Percentiles rank a stretch among this genome's conserved stretches.
phyloP scores from a whole-genome alignment of 1,139 yeast species.

The Hyphopichia fennica region DNA sequence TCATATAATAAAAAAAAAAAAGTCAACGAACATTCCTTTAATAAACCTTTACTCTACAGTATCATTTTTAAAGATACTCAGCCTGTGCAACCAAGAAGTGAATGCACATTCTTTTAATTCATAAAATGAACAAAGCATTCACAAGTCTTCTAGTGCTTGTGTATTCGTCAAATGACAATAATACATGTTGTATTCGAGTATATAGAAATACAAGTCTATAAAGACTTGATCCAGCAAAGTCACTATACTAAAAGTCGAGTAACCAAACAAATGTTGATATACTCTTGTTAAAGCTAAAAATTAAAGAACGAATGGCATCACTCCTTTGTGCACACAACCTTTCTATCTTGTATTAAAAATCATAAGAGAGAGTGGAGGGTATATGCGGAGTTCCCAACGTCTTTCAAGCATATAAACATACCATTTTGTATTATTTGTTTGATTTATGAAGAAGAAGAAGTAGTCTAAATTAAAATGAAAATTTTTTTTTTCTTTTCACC shows the following conservation, averaged over 20 bases:
- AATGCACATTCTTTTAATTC: conserved; percentile 24
- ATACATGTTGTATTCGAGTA: too few relatives aligned
- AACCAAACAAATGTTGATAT: background rate
- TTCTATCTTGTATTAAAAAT: conserved; percentile 8
- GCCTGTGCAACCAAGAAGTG: conserved; percentile 48
- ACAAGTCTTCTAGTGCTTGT: conserved; percentile 4
- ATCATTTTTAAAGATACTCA: conserved; percentile 37
- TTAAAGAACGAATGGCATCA: conserved; percentile 25
- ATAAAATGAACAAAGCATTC: conserved; percentile 4
- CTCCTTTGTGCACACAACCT: conserved; percentile 39
- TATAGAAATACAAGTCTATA: conserved; percentile 1
- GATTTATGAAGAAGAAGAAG: background rate
- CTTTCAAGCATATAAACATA: conserved; percentile 22
- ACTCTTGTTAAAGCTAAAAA: conserved; percentile 1
- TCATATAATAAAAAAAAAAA: conserved; percentile 21
- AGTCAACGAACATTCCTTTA: conserved; percentile 29
- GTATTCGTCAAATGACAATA: background rate
- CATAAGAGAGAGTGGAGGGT: conserved; percentile 11
- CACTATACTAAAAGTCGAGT: conserved; percentile 6
- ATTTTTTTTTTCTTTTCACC: background rate
- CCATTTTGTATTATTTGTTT: conserved; percentile 20
- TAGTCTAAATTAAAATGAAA: background rate
- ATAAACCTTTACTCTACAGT: conserved; percentile 40
- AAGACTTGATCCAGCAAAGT: conserved; percentile 7
- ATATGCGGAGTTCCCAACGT: conserved; percentile 21